phyloP scores from a whole-genome alignment of 257 asterid genomes.

The Lycium barbarum region DNA sequence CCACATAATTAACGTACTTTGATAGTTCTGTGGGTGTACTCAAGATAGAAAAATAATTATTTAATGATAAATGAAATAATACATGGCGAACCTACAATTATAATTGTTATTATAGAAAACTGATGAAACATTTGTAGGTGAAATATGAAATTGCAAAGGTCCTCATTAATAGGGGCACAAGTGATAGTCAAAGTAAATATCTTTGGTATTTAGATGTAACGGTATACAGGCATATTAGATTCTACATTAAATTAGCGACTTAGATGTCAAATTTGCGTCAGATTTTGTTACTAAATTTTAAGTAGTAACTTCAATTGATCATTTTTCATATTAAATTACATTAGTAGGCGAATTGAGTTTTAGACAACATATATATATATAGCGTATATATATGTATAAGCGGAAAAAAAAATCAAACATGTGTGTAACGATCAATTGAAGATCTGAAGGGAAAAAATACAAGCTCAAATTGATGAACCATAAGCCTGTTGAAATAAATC shows the following conservation, averaged over 20 bases:
- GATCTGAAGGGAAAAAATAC: too few relatives aligned
- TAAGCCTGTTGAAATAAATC: too few relatives aligned
- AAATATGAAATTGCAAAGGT: slow-evolving; percentile 1
- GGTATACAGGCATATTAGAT: background rate
- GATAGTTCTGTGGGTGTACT: background rate
- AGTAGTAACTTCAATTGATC: too few relatives aligned
- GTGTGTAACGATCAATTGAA: too few relatives aligned
- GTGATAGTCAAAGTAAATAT: background rate
- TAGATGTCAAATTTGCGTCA: background rate
- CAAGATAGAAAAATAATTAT: background rate
- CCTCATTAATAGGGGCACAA: background rate
- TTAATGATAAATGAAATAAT: background rate
- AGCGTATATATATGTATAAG: too few relatives aligned
- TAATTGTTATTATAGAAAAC: background rate
- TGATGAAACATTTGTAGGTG: background rate
- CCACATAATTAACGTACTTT: background rate
- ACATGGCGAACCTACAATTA: background rate
- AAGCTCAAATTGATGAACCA: too few relatives aligned
- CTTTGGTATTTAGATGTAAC: background rate
- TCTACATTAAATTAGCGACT: background rate
- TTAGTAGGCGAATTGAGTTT: too few relatives aligned
- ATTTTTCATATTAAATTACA: too few relatives aligned
- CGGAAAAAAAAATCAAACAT: too few relatives aligned
- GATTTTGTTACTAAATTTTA: background rate
- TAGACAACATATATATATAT: too few relatives aligned